These are phyloP conservation scores for Stagonosporopsis rhizophila DNA, from an alignment of 2,329 filamentous ascomycete genomes.

Conservation along the genomic window DNA sequence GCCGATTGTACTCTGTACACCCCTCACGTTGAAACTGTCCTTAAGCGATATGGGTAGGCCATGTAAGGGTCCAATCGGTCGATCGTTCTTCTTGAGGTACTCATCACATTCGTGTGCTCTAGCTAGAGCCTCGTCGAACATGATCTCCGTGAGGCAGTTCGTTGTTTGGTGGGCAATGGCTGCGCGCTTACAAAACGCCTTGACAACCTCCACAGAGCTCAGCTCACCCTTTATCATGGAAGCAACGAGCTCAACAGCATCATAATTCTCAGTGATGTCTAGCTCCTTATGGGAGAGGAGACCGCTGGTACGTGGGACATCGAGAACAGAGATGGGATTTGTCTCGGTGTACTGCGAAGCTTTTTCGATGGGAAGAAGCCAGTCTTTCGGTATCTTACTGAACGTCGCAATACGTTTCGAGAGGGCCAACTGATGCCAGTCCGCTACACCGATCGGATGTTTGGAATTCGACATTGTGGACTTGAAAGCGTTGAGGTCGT, in stretches of 20 bases:
- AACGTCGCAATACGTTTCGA: slow-evolving; percentile 38
- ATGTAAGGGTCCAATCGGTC: slow-evolving; percentile 59
- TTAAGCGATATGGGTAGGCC: slow-evolving; percentile 57
- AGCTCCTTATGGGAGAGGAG: slow-evolving; percentile 43
- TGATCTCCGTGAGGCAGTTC: slow-evolving; percentile 54
- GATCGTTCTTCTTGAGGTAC: slow-evolving; percentile 47
- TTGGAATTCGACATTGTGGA: background rate
- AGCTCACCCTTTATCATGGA: slow-evolving; percentile 33
- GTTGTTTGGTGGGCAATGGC: slow-evolving; percentile 66
- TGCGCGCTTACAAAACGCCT: slow-evolving; percentile 62
- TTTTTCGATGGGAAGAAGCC: slow-evolving; percentile 38
- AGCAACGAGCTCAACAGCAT: slow-evolving; percentile 42
- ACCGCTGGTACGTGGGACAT: slow-evolving; percentile 40
- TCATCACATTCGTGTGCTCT: slow-evolving; percentile 50
- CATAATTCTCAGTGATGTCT: slow-evolving; percentile 44
- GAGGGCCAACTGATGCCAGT: slow-evolving; percentile 42
- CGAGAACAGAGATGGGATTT: slow-evolving; percentile 36
- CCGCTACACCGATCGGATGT: slow-evolving; percentile 10
- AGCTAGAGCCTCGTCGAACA: slow-evolving; percentile 52
- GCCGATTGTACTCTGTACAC: slow-evolving; percentile 64
- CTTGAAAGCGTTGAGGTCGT: background rate
- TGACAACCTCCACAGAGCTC: slow-evolving; percentile 54
- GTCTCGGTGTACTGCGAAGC: slow-evolving; percentile 27
- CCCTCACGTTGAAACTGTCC: slow-evolving; percentile 68
- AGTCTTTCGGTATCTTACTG: slow-evolving; percentile 42